Evolutionary conservation across 106 monocot species (phyloP).

Genomic region (Triglochin maritima): DNA sequence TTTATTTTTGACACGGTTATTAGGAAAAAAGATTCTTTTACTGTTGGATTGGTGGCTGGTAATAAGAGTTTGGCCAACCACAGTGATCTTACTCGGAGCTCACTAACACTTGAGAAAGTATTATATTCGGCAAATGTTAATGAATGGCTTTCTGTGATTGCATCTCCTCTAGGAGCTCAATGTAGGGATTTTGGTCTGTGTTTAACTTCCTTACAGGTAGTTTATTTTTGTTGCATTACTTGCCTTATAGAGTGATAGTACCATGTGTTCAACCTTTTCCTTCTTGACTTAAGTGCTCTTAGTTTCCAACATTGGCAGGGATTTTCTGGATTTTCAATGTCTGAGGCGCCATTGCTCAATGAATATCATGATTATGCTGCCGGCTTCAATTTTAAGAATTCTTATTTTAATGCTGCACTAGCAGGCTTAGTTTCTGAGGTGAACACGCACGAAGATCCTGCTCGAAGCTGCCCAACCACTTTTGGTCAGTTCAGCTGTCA

Average conservation of each 20-base stretch:
- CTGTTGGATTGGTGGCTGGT: constrained; percentile 39
- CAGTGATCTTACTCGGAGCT: constrained; percentile 22
- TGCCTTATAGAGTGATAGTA: too few species aligned
- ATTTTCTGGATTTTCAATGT: constrained; percentile 12
- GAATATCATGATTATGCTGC: constrained; percentile 39
- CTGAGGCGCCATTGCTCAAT: constrained; percentile 38
- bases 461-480: constrained; percentile 22
- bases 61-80: constrained; percentile 16
- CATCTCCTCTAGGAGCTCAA: constrained; percentile 51
- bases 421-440: constrained; percentile 40
- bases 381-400: constrained; percentile 37
- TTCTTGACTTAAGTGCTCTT: not conserved
- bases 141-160: constrained; percentile 33
- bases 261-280: constrained; percentile 10
- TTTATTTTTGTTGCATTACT: not conserved
- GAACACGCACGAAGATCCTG: constrained; percentile 1
- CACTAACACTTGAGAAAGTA: constrained; percentile 39
- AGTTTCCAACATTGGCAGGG: constrained; percentile 1
- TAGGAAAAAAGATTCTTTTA: constrained; percentile 43
- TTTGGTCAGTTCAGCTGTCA: constrained; percentile 51
- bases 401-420: constrained; percentile 35
- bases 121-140: constrained; percentile 44
- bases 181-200: constrained; percentile 46
- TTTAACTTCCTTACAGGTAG: constrained; percentile 33
- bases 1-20: constrained; percentile 66